Conservation (phyloP, 2,329 filamentous ascomycete species). For the Clarireedia hainanense region DNA sequence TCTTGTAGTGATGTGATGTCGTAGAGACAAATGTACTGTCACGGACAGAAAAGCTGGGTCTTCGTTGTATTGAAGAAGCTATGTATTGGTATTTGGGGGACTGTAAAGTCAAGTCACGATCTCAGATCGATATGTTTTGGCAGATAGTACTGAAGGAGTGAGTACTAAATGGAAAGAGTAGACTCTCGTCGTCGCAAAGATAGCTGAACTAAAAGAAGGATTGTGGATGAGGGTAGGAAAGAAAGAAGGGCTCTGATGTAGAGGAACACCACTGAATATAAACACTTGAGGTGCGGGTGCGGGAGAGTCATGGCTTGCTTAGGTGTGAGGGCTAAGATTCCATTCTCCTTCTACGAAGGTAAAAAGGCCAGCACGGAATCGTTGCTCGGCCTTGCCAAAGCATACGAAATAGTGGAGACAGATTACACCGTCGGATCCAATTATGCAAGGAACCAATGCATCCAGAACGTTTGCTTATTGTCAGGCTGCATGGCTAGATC, state of each 20-base stretch:
- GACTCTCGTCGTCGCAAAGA: neutral
- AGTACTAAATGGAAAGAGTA: neutral
- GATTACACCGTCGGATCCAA: neutral
- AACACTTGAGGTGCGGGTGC: neutral
- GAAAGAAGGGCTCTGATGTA: neutral
- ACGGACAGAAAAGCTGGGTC: slow-evolving; percentile 12
- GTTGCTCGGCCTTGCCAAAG: neutral
- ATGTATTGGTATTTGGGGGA: slow-evolving; percentile 10
- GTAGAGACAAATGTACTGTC: slow-evolving; percentile 18
- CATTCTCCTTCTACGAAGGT: neutral
- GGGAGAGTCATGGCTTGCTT: neutral
- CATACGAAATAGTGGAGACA: slow-evolving; percentile 3
- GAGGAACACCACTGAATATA: neutral
- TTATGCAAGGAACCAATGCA: neutral
- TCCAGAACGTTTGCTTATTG: slow-evolving; percentile 4
- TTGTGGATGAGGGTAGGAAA: neutral
- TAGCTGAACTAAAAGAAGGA: neutral
- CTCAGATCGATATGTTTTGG: slow-evolving; percentile 18
- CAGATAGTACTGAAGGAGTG: slow-evolving; percentile 16
- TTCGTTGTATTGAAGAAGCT: slow-evolving; percentile 9
- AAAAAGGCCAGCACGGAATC: neutral
- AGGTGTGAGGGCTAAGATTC: neutral
- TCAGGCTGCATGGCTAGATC: neutral
- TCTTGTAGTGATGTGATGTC: slow-evolving; percentile 9
- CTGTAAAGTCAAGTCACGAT: slow-evolving; percentile 19